Percentiles rank a stretch among this genome's conserved stretches.
Evolutionary conservation across 352 stramenopile genomes (phyloP).

Genomic region (Phytopythium mirpurense): DNA sequence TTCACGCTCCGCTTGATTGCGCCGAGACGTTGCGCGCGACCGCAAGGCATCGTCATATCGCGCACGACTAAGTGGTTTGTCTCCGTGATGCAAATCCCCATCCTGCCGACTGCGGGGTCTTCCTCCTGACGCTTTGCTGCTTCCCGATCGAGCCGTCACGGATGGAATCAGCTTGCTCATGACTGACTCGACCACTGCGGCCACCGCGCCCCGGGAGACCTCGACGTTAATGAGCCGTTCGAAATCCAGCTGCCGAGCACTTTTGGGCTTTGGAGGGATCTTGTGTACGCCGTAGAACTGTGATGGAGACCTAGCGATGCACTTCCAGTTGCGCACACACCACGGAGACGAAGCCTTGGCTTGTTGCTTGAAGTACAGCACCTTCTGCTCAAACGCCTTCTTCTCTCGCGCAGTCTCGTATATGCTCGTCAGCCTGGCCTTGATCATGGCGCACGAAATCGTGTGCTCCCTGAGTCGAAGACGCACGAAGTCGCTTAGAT

Average conservation of each 20-base stretch:
- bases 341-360: constrained; percentile 43
- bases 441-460: constrained; percentile 23
- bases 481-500: constrained; percentile 41
- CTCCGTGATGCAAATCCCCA: not conserved
- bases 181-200: constrained; percentile 24
- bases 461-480: constrained; percentile 43
- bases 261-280: constrained; percentile 35
- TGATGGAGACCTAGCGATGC: constrained; percentile 32
- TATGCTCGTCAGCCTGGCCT: constrained; percentile 17
- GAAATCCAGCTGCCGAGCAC: constrained; percentile 32
- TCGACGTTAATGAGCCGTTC: constrained; percentile 17
- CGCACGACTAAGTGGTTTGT: not conserved
- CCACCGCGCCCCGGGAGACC: constrained; percentile 26
- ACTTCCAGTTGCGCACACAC: constrained; percentile 53
- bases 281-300: constrained; percentile 50
- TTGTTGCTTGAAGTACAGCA: constrained; percentile 36
- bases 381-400: constrained; percentile 30
- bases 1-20: constrained; percentile 29
- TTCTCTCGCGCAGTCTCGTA: constrained; percentile 28
- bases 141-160: not conserved
- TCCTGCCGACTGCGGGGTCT: constrained; percentile 3
- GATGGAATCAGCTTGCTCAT: constrained; percentile 29
- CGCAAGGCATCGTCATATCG: not conserved
- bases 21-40: constrained; percentile 8
- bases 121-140: constrained; percentile 4